Conservation (phyloP, 1,284 basidiomycete species). For the Coniferiporia weirii region DNA sequence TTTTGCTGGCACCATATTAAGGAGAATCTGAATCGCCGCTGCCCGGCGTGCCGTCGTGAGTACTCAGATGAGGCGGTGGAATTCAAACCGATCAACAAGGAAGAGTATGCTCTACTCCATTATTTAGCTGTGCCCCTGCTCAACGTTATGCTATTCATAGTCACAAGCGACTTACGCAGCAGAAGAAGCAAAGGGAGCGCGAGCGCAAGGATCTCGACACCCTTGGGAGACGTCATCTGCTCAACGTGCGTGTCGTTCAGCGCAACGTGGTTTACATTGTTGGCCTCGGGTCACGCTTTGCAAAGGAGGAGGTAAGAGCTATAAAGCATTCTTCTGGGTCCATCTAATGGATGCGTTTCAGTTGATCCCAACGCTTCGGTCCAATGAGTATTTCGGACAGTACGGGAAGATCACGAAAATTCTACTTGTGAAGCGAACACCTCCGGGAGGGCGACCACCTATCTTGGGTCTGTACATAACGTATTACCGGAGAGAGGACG, state of each 20-base stretch:
- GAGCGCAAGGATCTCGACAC: constrained; percentile 94
- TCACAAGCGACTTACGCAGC: constrained; percentile 91
- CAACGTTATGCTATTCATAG: constrained; percentile 17
- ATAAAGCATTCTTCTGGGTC: constrained; percentile 20
- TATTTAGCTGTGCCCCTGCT: constrained; percentile 3
- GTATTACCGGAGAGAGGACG: constrained; percentile 93
- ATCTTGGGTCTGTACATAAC: constrained; percentile 95
- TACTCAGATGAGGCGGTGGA: constrained; percentile 94
- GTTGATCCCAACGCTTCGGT: constrained; percentile 92
- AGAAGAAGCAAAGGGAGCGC: constrained; percentile 93
- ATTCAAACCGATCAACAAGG: constrained; percentile 92
- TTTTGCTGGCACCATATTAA: constrained; percentile 99
- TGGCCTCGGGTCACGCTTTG: constrained; percentile 85
- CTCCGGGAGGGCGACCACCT: constrained; percentile 67
- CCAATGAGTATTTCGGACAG: constrained; percentile 96
- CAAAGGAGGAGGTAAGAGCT: constrained; percentile 85
- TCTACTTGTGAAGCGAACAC: constrained; percentile 85
- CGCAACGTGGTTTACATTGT: constrained; percentile 96
- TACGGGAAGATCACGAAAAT: constrained; percentile 99
- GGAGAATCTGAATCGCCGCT: constrained; percentile 92
- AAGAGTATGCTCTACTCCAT: constrained; percentile 68
- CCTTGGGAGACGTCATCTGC: constrained; percentile 81
- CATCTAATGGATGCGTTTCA: constrained; percentile 29
- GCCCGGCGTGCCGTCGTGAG: constrained; percentile 92
- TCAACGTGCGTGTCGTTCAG: constrained; percentile 94